Evolutionary conservation across 176 grass and related monocot genomes (phyloP), one percentile per base, ranked within the genome.

Genomic region (Aegilops tauschii): DNA sequence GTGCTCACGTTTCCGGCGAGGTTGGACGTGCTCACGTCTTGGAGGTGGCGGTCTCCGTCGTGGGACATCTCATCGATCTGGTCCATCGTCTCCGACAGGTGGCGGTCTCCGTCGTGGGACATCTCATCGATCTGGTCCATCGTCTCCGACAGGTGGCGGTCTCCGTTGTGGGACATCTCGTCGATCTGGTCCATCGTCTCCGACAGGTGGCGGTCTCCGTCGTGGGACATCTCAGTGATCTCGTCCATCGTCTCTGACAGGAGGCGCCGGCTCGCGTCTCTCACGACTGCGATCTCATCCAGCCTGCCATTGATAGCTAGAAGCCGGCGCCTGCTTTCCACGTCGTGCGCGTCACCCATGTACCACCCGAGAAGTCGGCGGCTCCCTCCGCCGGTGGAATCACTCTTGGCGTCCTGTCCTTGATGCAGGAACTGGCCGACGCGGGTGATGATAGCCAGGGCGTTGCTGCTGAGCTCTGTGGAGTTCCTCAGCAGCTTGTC

Each of bases 381-480:
- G 61, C 77, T 77, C 25, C 66, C 79, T 0, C 39, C 77, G 2
- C 28, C 29, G 16, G 78, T 80, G 34, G 13, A 45, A 28, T 82
- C 88, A 17, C 17, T 12, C 35, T 76, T 73, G 8, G 79, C 14
- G 66, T 49, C 77, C 0, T 52, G 69, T 0, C 80, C 32, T 8
- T 20, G 8, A 64, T 87, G 28, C 59, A 91, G 0, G 39, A 96
- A 25, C 1, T 87, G 61, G 8, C 84, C 84, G 30, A 94, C 79
- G 17, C 44, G 45, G 13, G 94, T 92, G 79, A 98, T 71, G 79
- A 98, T 94, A 70, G 90, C 92, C 28, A 98, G 92, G 18, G 90
- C 93, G 44, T 98, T 98, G 88, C 93, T 98, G 79, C 91, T 95
- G 76, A 96, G 87, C 87, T 98, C 82, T 18, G 96, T 92, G 28